phyloP scores from a whole-genome alignment of 2,329 filamentous ascomycete genomes.

The Eurotiales sp. region DNA sequence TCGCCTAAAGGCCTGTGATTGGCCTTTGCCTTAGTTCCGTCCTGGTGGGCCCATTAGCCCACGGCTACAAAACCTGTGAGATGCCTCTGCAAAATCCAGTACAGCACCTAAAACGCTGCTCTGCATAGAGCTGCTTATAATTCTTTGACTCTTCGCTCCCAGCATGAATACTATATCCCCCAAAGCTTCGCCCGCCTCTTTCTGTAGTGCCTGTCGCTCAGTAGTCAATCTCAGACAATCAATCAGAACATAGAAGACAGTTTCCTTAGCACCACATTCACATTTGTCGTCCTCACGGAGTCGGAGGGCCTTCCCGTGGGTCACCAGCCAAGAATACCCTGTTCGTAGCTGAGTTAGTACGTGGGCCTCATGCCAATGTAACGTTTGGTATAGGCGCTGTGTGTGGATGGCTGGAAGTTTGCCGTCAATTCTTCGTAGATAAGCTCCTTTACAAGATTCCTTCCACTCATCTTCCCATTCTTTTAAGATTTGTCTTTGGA shows the following conservation, averaged over 20 bases:
- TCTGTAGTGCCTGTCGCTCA: background rate
- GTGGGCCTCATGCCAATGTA: background rate
- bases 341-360: background rate
- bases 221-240: conserved; percentile 15
- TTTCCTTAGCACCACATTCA: conserved; percentile 19
- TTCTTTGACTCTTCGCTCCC: conserved; percentile 10
- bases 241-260: conserved; percentile 17
- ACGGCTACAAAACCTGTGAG: conserved; percentile 9
- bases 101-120: conserved; percentile 4
- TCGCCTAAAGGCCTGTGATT: too few relatives aligned
- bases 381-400: background rate
- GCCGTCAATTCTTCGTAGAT: conserved; percentile 9
- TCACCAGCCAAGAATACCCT: conserved; percentile 19
- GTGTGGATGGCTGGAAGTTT: background rate
- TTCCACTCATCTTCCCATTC: conserved; percentile 17
- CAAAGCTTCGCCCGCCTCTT: conserved; percentile 2
- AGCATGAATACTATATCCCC: conserved; percentile 11
- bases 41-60: background rate
- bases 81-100: conserved; percentile 16
- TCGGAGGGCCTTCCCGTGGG: conserved; percentile 11
- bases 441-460: conserved; percentile 13
- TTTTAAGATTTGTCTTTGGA: conserved; percentile 6
- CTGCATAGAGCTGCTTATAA: conserved; percentile 11
- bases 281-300: conserved; percentile 14
- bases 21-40: background rate